These are phyloP conservation scores for Saururus chinensis DNA, from an alignment of 164 flowering plant species.

Conservation along the genomic window DNA sequence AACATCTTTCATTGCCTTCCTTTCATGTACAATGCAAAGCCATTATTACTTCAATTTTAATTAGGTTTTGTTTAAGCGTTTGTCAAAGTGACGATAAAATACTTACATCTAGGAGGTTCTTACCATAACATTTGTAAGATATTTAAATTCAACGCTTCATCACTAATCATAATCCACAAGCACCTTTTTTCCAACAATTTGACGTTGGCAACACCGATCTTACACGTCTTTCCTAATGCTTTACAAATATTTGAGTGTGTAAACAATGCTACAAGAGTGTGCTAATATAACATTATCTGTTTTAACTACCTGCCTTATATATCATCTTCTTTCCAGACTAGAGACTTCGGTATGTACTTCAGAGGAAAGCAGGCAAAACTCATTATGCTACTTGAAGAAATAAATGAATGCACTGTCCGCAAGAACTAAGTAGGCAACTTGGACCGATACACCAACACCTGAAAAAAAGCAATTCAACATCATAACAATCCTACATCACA, in stretches of 20 bases:
- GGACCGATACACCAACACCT: constrained; percentile 11
- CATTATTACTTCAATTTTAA: too few relatives aligned
- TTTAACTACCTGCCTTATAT: not conserved
- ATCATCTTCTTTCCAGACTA: not conserved
- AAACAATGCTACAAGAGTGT: not conserved
- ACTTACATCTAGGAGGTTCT: too few relatives aligned
- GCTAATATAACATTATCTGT: not conserved
- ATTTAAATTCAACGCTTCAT: too few relatives aligned
- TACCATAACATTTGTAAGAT: too few relatives aligned
- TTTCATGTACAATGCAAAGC: not conserved
- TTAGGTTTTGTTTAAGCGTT: not conserved
- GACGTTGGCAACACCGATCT: too few relatives aligned
- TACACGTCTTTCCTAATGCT: too few relatives aligned
- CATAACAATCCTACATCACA: too few relatives aligned
- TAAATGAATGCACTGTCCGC: not conserved
- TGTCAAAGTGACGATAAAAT: not conserved
- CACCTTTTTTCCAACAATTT: too few relatives aligned
- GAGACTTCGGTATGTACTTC: not conserved
- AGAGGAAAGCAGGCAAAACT: not conserved
- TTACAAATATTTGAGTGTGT: not conserved
- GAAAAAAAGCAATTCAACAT: not conserved
- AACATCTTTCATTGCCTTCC: not conserved
- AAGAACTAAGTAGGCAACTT: constrained; percentile 1
- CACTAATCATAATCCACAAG: too few relatives aligned
- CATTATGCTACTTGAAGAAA: not conserved